Percentiles rank a stretch among this genome's conserved stretches.
These are phyloP conservation scores for Cytospora piceae DNA, from an alignment of 2,329 filamentous ascomycete species.

Conservation along the genomic window DNA sequence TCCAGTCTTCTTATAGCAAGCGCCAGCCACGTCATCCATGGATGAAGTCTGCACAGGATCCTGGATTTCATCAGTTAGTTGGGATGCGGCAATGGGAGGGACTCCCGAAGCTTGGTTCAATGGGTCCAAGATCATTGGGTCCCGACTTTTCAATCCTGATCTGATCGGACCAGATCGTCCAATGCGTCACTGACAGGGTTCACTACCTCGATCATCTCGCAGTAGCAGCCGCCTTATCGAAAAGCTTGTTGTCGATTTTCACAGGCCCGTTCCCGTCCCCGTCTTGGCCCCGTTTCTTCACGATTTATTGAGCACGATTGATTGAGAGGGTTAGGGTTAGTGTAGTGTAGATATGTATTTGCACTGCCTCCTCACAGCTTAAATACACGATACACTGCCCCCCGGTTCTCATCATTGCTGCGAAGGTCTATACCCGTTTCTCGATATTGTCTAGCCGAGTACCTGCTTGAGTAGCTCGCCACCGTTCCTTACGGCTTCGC, in stretches of 20 bases:
- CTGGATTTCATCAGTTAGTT: background rate
- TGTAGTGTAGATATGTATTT: background rate
- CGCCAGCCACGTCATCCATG: background rate
- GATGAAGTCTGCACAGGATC: background rate
- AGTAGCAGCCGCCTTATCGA: background rate
- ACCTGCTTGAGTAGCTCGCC: too few species aligned
- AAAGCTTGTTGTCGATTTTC: background rate
- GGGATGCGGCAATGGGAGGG: background rate
- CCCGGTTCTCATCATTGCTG: background rate
- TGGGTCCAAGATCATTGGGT: background rate
- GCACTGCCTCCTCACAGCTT: background rate
- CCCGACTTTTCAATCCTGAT: constrained; percentile 29
- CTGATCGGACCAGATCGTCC: background rate
- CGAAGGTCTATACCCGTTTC: background rate
- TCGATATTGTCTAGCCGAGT: too few species aligned
- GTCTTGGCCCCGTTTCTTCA: too few species aligned
- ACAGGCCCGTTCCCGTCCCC: background rate
- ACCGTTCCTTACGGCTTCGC: too few species aligned
- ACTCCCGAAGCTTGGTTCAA: background rate
- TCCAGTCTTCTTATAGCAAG: background rate
- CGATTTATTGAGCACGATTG: too few species aligned
- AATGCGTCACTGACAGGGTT: constrained; percentile 3
- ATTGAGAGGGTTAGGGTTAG: background rate
- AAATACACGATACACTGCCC: background rate
- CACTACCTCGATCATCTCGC: background rate